Base-by-base conservation (phyloP, 116 monocot genomes). In the Zostera marina region DNA sequence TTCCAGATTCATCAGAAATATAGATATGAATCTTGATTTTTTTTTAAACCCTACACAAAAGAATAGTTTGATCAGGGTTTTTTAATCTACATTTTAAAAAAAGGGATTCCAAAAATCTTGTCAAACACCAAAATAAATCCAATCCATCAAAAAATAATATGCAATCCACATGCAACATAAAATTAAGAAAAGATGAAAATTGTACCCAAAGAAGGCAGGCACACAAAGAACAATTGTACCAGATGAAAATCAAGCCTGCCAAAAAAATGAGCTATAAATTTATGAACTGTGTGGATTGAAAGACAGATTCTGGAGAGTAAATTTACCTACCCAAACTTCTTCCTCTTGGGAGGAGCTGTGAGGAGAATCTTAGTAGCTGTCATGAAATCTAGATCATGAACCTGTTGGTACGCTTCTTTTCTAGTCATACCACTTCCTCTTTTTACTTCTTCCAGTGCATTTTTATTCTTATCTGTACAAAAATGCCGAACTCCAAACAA, bases 171-270 rank as follows among this genome's bases (percentile, higher is more conserved):
- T 0, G 5, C 32, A 32, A 5, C 32, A 46, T 39, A 49, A 32
- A 39, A 25, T 24, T 26, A 49, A 49, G 32, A 49, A 49, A 19
- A 17, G 14, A 49, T 8, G 8, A 49, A 26, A 26, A 32, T 3
- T 3, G 32, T 49, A 49, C 49, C 49, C 49, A 49, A 49, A 8
- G 49, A 49, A 49, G 49, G 49, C 15, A 49, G 49, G 20, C 49
- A 20, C 8, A 20, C 49, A 54, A 22, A 54, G 24, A 54, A 54
- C 12, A 54, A 54, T 22, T 54, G 26, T 12, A 54, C 22, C 24
- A 92, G 66, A 61, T 92, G 92, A 58, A 92, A 92, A 67, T 92
- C 92, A 42, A 92, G 60, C 64, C 87, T 92, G 68, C 62, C 39
- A 16, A 46, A 8, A 61, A 44, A 61, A 51, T 20, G 52, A 56